phyloP scores from a whole-genome alignment of 345 rosid species.

The Eutrema japonicum region DNA sequence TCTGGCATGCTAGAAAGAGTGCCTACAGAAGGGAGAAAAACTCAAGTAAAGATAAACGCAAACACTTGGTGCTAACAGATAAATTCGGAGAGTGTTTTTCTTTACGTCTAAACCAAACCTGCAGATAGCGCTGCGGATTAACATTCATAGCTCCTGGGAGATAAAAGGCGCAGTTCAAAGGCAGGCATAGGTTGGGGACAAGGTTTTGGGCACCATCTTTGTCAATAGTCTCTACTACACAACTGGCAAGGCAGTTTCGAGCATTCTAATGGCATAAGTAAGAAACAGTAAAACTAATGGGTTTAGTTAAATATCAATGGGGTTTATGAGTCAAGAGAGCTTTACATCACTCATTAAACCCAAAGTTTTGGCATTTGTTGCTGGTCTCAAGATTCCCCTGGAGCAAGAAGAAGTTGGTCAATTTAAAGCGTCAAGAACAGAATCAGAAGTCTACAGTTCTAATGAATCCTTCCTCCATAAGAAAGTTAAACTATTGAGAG shows the following conservation, averaged over 20 bases:
- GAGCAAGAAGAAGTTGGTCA: constrained; percentile 6
- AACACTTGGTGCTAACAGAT: constrained; percentile 10
- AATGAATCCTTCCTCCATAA: constrained; percentile 1
- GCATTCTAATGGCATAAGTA: constrained; percentile 72
- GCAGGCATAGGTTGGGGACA: constrained; percentile 62
- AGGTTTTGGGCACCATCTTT: constrained; percentile 59
- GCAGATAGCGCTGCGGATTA: constrained; percentile 71
- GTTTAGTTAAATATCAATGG: constrained; percentile 4
- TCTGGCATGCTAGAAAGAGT: constrained; percentile 79
- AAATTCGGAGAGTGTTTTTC: not conserved
- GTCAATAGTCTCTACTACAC: constrained; percentile 71
- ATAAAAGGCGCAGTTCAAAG: constrained; percentile 72
- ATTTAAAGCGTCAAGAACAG: constrained; percentile 1
- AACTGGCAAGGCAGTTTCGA: constrained; percentile 67
- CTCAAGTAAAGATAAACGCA: constrained; percentile 13
- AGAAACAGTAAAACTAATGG: constrained; percentile 20
- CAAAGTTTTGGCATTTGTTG: constrained; percentile 66
- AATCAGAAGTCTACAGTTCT: not conserved
- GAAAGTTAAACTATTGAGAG: not conserved
- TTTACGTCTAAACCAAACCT: constrained; percentile 46
- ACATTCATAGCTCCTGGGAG: constrained; percentile 87
- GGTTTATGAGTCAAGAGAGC: constrained; percentile 25
- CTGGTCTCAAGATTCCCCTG: constrained; percentile 97
- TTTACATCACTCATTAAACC: constrained; percentile 65
- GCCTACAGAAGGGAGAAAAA: constrained; percentile 53